Conservation (phyloP, 2,329 filamentous ascomycete genomes). For the Juglanconis sp. region DNA sequence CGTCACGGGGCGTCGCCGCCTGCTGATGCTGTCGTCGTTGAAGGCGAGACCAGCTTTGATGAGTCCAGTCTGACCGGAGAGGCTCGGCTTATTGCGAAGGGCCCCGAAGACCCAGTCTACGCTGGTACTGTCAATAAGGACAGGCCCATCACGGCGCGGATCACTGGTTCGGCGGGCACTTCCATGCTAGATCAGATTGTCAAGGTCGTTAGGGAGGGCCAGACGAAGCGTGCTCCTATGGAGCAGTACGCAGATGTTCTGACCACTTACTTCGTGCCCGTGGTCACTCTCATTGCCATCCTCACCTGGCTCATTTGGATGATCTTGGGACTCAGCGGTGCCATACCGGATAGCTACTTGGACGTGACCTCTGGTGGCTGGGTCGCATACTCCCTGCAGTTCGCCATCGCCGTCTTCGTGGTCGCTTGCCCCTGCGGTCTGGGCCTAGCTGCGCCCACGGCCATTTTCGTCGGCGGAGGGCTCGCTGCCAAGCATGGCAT, state of each 20-base stretch:
- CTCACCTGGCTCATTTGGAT: constrained; percentile 72
- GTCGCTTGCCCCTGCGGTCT: constrained; percentile 83
- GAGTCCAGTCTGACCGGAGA: constrained; percentile 88
- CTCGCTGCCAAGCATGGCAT: constrained; percentile 78
- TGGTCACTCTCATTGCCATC: constrained; percentile 67
- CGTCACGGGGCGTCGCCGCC: constrained; percentile 79
- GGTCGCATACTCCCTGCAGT: constrained; percentile 72
- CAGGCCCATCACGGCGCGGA: constrained; percentile 56
- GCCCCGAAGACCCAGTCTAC: constrained; percentile 60
- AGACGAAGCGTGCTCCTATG: constrained; percentile 71
- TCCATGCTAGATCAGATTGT: constrained; percentile 82
- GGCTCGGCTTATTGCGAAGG: constrained; percentile 64
- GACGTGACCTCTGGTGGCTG: constrained; percentile 58
- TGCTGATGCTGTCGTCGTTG: constrained; percentile 69
- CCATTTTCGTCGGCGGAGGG: constrained; percentile 78
- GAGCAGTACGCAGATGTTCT: constrained; percentile 71
- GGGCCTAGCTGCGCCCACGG: constrained; percentile 80
- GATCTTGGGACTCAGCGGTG: constrained; percentile 55
- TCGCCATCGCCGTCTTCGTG: constrained; percentile 83
- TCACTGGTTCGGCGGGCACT: constrained; percentile 62
- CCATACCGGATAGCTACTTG: constrained; percentile 55
- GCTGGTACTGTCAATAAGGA: constrained; percentile 74
- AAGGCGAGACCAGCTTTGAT: constrained; percentile 69
- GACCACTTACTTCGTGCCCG: constrained; percentile 74
- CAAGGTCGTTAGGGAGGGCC: constrained; percentile 71